Conservation (phyloP, 2,329 filamentous ascomycete species). For the Clarireedia hainanense region DNA sequence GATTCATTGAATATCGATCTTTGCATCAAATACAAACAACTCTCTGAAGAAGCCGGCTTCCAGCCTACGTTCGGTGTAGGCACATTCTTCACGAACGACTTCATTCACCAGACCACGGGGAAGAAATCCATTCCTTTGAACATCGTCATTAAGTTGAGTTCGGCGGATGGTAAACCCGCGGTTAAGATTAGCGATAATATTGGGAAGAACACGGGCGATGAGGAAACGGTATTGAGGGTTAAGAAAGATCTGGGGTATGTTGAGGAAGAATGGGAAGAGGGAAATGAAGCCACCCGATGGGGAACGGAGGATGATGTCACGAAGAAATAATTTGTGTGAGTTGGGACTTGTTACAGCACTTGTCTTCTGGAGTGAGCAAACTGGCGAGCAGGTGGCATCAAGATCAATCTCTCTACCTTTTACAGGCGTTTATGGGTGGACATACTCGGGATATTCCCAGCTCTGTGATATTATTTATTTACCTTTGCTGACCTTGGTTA, state of each 20-base stretch:
- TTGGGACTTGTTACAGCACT: not conserved
- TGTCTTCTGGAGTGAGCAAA: not conserved
- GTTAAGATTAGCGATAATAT: slow-evolving; percentile 90
- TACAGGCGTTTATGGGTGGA: too few relatives aligned
- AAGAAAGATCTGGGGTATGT: slow-evolving; percentile 81
- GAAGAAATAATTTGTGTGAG: not conserved
- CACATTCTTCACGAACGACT: slow-evolving; percentile 95
- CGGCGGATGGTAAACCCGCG: slow-evolving; percentile 70
- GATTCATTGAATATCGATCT: slow-evolving; percentile 88
- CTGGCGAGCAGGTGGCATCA: not conserved
- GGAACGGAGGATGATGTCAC: slow-evolving; percentile 40
- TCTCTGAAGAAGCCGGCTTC: slow-evolving; percentile 74
- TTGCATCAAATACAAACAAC: slow-evolving; percentile 81
- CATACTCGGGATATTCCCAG: too few relatives aligned
- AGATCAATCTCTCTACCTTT: too few relatives aligned
- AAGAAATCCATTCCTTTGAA: slow-evolving; percentile 87
- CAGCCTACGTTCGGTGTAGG: slow-evolving; percentile 87
- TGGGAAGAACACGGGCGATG: slow-evolving; percentile 86
- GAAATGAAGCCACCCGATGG: slow-evolving; percentile 81
- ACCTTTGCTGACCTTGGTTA: too few relatives aligned
- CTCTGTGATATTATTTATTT: too few relatives aligned
- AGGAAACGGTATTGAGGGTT: slow-evolving; percentile 67
- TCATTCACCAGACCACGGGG: slow-evolving; percentile 60
- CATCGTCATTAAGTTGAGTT: slow-evolving; percentile 95
- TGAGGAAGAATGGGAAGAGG: slow-evolving; percentile 75